Percentiles rank a stretch among this genome's conserved stretches.
Conservation (phyloP, 2,329 filamentous ascomycete genomes). For the Colletotrichum viniferum region DNA sequence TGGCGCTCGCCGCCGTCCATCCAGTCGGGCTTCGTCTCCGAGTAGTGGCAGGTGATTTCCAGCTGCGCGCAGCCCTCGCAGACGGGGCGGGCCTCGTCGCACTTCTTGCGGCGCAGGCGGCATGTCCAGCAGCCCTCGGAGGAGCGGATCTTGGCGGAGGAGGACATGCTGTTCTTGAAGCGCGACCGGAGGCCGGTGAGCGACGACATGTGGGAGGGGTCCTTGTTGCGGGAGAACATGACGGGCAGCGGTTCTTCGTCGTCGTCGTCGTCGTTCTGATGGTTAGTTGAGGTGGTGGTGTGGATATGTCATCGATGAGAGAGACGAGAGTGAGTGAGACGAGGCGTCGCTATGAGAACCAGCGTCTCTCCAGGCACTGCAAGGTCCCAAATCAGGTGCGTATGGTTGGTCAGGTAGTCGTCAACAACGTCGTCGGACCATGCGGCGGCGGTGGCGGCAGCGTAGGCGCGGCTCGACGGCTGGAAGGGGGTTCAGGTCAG, state of each 20-base stretch:
- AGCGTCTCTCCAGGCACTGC: background rate
- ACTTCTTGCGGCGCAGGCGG: constrained; percentile 65
- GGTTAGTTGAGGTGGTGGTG: background rate
- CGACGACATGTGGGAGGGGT: background rate
- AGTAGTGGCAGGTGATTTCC: constrained; percentile 61
- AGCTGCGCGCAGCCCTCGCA: constrained; percentile 57
- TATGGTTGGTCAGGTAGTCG: background rate
- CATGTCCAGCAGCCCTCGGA: constrained; percentile 65
- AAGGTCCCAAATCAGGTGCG: background rate
- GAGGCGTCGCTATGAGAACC: background rate
- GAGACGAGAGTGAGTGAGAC: background rate
- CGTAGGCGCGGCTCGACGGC: background rate
- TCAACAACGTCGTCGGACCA: background rate
- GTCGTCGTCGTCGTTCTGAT: background rate
- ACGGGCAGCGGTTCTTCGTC: background rate
- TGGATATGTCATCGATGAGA: background rate
- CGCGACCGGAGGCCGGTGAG: constrained; percentile 9
- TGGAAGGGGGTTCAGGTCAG: background rate
- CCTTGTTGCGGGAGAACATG: constrained; percentile 18
- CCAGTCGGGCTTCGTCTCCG: constrained; percentile 58
- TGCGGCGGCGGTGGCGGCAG: background rate
- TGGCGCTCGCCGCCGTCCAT: constrained; percentile 49
- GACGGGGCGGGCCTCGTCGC: constrained; percentile 56
- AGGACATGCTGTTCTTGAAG: constrained; percentile 14
- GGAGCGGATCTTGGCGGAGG: constrained; percentile 37